phyloP scores from a whole-genome alignment of 352 stramenopile genomes.

The Blastocystis hominis region DNA sequence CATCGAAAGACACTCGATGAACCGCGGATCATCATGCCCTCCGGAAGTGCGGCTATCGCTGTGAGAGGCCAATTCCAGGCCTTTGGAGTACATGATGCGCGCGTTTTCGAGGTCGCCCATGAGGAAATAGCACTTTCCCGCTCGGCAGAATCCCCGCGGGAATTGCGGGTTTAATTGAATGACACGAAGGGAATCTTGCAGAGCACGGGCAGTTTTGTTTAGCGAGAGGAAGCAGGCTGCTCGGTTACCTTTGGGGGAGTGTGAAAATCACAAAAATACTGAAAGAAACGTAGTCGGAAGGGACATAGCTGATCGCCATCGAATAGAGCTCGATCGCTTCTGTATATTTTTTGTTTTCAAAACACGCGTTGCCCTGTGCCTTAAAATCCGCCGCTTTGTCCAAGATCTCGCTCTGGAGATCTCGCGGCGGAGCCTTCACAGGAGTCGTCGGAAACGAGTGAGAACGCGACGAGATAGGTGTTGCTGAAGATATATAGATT shows the following conservation, averaged over 20 bases:
- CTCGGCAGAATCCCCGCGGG: background rate
- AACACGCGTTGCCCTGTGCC: background rate
- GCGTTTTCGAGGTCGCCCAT: slow-evolving; percentile 2
- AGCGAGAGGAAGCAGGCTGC: slow-evolving; percentile 26
- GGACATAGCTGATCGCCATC: background rate
- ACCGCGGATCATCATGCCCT: background rate
- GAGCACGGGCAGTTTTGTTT: background rate
- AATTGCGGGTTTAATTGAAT: slow-evolving; percentile 5
- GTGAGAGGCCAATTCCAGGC: background rate
- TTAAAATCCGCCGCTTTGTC: slow-evolving; percentile 9
- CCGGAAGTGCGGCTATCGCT: background rate
- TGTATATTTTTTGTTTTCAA: slow-evolving; percentile 6
- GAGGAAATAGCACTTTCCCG: slow-evolving; percentile 16
- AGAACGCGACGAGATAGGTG: background rate
- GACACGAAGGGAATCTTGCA: slow-evolving; percentile 4
- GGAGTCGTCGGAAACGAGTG: background rate
- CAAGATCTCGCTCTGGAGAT: slow-evolving; percentile 3
- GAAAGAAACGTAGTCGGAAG: slow-evolving; percentile 16
- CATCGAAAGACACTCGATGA: background rate
- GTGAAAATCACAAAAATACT: background rate
- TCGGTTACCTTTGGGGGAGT: background rate
- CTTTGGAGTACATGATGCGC: background rate
- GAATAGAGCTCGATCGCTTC: slow-evolving; percentile 9
- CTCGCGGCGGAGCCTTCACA: background rate
- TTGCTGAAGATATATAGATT: background rate